Conservation (phyloP, 129 eudicot species). For the Artemisia annua region DNA sequence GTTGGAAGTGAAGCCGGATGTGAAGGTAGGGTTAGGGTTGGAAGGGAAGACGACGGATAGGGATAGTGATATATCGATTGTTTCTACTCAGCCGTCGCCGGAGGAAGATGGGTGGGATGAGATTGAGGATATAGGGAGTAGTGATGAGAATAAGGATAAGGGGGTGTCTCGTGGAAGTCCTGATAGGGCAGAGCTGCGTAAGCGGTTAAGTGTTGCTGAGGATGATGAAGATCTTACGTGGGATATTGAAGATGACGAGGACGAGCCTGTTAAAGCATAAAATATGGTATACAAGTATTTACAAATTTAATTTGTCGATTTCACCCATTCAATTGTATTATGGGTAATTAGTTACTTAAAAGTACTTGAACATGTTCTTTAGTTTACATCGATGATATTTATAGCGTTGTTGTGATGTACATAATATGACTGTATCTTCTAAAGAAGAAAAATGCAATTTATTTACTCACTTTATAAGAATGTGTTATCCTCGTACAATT, state of each 20-base stretch:
- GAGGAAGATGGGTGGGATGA: constrained; percentile 92
- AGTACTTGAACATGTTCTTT: constrained; percentile 28
- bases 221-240: constrained; percentile 81
- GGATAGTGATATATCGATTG: constrained; percentile 73
- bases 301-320: constrained; percentile 21
- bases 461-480: constrained; percentile 3
- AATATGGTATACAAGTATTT: not conserved
- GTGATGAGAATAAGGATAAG: constrained; percentile 59
- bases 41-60: constrained; percentile 50
- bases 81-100: constrained; percentile 66
- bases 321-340: not conserved
- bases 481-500: constrained; percentile 10
- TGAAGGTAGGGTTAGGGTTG: constrained; percentile 40
- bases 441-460: constrained; percentile 29
- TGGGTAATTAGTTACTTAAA: constrained; percentile 25
- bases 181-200: constrained; percentile 48
- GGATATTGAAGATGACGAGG: constrained; percentile 89
- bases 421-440: constrained; percentile 27
- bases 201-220: constrained; percentile 56
- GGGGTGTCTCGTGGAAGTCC: constrained; percentile 43
- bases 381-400: constrained; percentile 18
- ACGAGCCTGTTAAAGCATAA: constrained; percentile 49
- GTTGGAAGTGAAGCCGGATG: constrained; percentile 40
- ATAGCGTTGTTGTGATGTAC: constrained; percentile 23
- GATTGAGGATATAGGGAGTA: constrained; percentile 75